Percentiles rank a stretch among this genome's conserved stretches.
Evolutionary conservation across 345 rosid species (phyloP).

Genomic region (Chamaenerion angustifolium): DNA sequence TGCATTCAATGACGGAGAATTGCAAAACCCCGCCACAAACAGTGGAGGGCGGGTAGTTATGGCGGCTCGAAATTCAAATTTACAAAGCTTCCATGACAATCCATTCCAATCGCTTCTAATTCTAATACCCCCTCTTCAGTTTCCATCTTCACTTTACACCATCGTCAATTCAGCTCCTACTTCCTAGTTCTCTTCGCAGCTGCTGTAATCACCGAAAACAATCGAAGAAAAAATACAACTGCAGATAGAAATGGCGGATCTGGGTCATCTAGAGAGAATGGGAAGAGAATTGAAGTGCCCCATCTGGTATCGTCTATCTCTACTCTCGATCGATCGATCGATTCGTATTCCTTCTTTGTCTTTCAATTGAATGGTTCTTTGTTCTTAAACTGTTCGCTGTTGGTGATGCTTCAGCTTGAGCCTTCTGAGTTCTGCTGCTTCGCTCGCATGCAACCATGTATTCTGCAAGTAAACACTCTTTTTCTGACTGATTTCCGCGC

Average conservation of each 20-base stretch:
- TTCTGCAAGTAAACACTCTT: slow-evolving; percentile 66
- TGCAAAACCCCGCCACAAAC: no score
- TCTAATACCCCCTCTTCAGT: neutral
- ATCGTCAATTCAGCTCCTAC: no score
- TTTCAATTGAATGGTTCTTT: neutral
- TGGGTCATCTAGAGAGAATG: slow-evolving; percentile 65
- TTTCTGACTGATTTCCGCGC: neutral
- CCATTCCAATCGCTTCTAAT: no score
- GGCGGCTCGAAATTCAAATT: no score
- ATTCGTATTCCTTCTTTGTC: slow-evolving; percentile 1
- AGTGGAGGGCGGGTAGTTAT: no score
- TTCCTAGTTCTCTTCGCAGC: no score
- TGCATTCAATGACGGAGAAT: no score
- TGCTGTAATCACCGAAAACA: no score
- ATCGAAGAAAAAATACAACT: no score
- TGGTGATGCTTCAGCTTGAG: slow-evolving; percentile 41
- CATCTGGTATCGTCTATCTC: slow-evolving; percentile 38
- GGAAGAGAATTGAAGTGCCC: slow-evolving; percentile 95
- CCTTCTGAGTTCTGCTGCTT: slow-evolving; percentile 48
- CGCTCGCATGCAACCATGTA: slow-evolving; percentile 70
- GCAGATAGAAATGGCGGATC: slow-evolving; percentile 37
- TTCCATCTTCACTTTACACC: no score
- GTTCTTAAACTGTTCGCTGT: neutral
- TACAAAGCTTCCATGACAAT: neutral
- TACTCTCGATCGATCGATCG: no score